phyloP scores from a whole-genome alignment of 345 rosid genomes.

The Aquilaria sinensis region DNA sequence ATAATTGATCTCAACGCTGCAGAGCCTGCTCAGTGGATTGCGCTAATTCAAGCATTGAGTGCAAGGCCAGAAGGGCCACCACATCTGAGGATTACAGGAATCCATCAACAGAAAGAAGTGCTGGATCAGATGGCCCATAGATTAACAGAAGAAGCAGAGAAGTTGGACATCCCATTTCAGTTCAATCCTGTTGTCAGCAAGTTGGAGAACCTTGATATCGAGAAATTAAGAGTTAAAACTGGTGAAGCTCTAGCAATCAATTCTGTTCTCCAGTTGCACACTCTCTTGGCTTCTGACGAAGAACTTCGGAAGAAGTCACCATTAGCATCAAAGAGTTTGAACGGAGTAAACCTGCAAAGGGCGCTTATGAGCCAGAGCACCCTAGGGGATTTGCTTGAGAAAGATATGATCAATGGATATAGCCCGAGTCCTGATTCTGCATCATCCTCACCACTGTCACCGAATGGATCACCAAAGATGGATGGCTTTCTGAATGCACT shows the following conservation, averaged over 20 bases:
- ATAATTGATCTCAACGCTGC: conserved; percentile 74
- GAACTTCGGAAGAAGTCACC: conserved; percentile 39
- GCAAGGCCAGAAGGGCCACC: conserved; percentile 93
- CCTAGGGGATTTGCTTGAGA: conserved; percentile 54
- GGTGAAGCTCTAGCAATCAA: conserved; percentile 96
- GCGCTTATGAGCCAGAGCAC: conserved; percentile 40
- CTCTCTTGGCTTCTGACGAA: conserved; percentile 61
- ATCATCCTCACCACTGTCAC: conserved; percentile 48
- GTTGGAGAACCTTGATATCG: conserved; percentile 64
- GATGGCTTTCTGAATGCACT: conserved; percentile 54
- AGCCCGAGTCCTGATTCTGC: conserved; percentile 74
- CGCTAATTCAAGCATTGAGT: conserved; percentile 68
- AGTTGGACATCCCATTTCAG: conserved; percentile 84
- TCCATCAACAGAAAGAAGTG: conserved; percentile 76
- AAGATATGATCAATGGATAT: conserved; percentile 42
- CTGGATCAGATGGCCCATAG: conserved; percentile 80
- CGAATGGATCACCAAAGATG: conserved; percentile 36
- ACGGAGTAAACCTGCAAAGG: conserved; percentile 46
- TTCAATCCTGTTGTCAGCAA: conserved; percentile 69
- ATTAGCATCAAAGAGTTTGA: conserved; percentile 29
- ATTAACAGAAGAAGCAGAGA: conserved; percentile 83
- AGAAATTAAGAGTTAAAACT: conserved; percentile 76
- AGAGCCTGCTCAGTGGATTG: conserved; percentile 88
- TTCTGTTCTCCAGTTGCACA: conserved; percentile 77
- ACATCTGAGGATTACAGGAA: conserved; percentile 85